These are phyloP conservation scores for Globisporangium lucens DNA, from an alignment of 352 stramenopile genomes.

Conservation along the genomic window DNA sequence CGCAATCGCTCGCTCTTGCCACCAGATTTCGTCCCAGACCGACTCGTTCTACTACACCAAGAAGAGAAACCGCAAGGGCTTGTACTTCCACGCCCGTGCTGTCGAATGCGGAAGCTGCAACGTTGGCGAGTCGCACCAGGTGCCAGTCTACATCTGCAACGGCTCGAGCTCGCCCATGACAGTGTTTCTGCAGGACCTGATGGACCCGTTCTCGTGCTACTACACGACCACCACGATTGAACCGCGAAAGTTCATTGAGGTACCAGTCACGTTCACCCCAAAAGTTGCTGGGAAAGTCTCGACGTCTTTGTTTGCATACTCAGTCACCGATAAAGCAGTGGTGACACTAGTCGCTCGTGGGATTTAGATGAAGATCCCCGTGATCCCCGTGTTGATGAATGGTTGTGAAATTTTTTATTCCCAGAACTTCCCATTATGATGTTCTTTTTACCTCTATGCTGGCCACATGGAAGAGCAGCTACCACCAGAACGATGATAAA, in stretches of 20 bases:
- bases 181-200: constrained; percentile 78
- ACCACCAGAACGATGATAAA: constrained; percentile 10
- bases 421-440: not conserved
- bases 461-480: constrained; percentile 1
- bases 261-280: constrained; percentile 70
- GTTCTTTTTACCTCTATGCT: constrained; percentile 14
- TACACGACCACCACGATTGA: constrained; percentile 82
- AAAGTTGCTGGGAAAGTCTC: constrained; percentile 80
- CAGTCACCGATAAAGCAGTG: constrained; percentile 71
- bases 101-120: constrained; percentile 78
- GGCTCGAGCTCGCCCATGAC: constrained; percentile 76
- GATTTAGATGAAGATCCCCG: constrained; percentile 25
- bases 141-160: constrained; percentile 87
- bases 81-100: constrained; percentile 84
- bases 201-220: constrained; percentile 69
- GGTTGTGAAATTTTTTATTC: constrained; percentile 12
- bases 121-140: constrained; percentile 71
- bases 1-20: constrained; percentile 52
- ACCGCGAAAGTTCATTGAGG: constrained; percentile 81
- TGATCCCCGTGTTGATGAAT: constrained; percentile 9
- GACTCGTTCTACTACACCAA: constrained; percentile 88
- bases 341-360: constrained; percentile 75
- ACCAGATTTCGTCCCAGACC: constrained; percentile 67
- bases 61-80: constrained; percentile 55
- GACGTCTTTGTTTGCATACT: constrained; percentile 81